Evolutionary conservation across 805 yeast species (phyloP).

Genomic region (Monosporozyma servazzii): DNA sequence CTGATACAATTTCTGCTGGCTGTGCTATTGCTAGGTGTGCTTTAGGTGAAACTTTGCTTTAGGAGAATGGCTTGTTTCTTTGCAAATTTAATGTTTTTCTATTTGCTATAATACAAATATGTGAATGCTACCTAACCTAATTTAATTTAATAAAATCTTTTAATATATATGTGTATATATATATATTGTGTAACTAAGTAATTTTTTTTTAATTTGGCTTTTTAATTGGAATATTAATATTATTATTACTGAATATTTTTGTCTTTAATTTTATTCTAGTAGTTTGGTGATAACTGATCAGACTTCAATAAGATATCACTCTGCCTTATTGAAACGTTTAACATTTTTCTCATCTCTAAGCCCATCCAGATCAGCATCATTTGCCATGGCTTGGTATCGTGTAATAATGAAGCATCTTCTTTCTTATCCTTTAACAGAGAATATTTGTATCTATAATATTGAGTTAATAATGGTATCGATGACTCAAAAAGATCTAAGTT

Average conservation of each 20-base stretch:
- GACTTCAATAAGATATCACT: slow-evolving; percentile 48
- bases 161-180: neutral
- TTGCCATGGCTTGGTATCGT: slow-evolving; percentile 52
- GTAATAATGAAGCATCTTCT: slow-evolving; percentile 43
- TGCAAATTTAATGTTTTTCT: too few relatives aligned
- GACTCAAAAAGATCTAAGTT: slow-evolving; percentile 89
- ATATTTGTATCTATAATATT: slow-evolving; percentile 56
- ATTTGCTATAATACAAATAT: neutral
- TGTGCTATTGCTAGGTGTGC: slow-evolving; percentile 90
- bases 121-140: neutral
- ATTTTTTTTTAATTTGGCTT: too few relatives aligned
- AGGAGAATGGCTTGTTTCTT: neutral
- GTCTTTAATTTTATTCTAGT: slow-evolving; percentile 28
- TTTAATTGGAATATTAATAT: neutral
- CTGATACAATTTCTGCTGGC: slow-evolving; percentile 84
- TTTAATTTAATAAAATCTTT: neutral
- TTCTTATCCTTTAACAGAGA: neutral
- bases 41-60: slow-evolving; percentile 71
- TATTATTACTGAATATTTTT: neutral
- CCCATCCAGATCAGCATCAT: slow-evolving; percentile 91
- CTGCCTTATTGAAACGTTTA: slow-evolving; percentile 75
- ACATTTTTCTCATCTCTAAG: slow-evolving; percentile 77
- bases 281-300: slow-evolving; percentile 59
- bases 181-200: too few relatives aligned
- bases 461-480: slow-evolving; percentile 77